Percentiles rank a stretch among this genome's conserved stretches.
Conservation (phyloP, 192 early-diverging fungal genomes). For the Backusella australiensis region DNA sequence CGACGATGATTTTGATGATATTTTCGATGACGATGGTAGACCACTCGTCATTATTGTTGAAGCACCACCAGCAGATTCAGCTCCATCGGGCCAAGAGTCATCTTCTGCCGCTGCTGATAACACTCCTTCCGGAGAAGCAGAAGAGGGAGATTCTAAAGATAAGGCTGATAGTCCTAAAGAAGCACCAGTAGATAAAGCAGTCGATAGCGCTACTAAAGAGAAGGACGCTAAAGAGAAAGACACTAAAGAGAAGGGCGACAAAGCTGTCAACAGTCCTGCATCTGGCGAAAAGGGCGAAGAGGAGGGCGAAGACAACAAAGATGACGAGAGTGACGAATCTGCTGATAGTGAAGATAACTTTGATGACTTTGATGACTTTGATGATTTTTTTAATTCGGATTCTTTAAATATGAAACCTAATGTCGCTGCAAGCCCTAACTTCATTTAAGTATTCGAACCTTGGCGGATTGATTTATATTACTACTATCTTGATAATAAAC, state of each 20-base stretch:
- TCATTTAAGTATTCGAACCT: neutral
- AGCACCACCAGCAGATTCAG: neutral
- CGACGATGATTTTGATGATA: neutral
- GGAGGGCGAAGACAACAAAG: neutral
- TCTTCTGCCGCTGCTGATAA: neutral
- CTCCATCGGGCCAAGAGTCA: neutral
- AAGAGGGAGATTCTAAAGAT: no score
- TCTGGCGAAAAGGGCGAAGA: neutral
- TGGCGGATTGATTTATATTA: neutral
- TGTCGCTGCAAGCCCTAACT: neutral
- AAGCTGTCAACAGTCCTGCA: neutral
- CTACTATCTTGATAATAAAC: neutral
- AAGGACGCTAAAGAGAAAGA: no score
- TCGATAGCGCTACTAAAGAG: no score
- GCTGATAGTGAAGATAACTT: neutral
- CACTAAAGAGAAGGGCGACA: no score
- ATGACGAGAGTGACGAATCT: neutral
- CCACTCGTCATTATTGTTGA: neutral
- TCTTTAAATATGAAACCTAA: neutral
- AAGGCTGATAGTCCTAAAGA: no score
- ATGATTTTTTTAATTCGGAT: neutral
- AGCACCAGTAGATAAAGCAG: no score
- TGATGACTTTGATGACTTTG: neutral
- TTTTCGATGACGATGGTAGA: neutral
- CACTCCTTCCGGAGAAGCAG: neutral